phyloP scores from a whole-genome alignment of 2,329 filamentous ascomycete species.

The Venturia effusa region DNA sequence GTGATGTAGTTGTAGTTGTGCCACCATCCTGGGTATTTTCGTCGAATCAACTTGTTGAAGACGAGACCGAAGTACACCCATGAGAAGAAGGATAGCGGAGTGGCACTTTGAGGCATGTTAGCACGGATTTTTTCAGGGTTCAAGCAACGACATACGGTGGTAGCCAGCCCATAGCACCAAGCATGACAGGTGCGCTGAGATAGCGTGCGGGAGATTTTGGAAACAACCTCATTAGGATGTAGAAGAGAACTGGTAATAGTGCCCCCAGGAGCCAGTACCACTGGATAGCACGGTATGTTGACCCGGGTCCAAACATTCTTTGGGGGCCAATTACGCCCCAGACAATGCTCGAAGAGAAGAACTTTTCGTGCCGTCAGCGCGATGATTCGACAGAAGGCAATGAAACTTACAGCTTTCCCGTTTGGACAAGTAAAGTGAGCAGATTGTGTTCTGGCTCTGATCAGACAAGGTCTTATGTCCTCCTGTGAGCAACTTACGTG shows the following conservation, averaged over 20 bases:
- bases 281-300: conserved; percentile 53
- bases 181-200: conserved; percentile 57
- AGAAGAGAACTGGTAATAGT: conserved; percentile 52
- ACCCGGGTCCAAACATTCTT: conserved; percentile 54
- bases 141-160: conserved; percentile 6
- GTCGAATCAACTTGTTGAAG: conserved; percentile 59
- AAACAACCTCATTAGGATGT: conserved; percentile 47
- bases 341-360: conserved; percentile 56
- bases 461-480: background rate
- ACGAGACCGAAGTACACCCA: conserved; percentile 58
- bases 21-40: conserved; percentile 62
- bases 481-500: conserved; percentile 17
- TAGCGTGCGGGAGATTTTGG: conserved; percentile 53
- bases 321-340: conserved; percentile 57
- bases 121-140: background rate
- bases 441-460: background rate
- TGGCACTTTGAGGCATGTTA: conserved; percentile 44
- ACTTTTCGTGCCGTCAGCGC: conserved; percentile 43
- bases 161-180: conserved; percentile 51
- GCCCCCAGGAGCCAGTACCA: conserved; percentile 64
- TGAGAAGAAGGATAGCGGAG: conserved; percentile 58
- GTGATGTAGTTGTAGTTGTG: conserved; percentile 68
- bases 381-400: background rate
- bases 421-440: background rate
- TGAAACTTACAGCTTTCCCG: background rate